phyloP scores from a whole-genome alignment of 345 rosid species.

The Eucalyptus regnans region DNA sequence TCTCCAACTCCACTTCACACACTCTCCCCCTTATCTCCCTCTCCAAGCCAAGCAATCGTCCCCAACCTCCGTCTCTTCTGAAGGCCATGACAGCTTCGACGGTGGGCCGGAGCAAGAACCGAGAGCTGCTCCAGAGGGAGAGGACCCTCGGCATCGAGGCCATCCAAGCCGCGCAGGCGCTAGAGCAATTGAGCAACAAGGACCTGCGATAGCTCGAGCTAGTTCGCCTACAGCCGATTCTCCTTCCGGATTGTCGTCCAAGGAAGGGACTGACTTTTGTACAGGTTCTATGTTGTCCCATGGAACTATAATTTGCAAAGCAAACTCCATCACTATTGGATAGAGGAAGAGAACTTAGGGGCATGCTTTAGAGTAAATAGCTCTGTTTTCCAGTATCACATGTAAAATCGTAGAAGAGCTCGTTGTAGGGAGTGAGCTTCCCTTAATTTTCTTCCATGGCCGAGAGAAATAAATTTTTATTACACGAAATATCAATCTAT shows the following conservation, averaged over 20 bases:
- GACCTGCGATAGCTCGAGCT: too few species aligned
- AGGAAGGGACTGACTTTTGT: background rate
- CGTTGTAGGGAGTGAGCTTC: background rate
- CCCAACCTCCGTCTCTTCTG: background rate
- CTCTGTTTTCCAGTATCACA: background rate
- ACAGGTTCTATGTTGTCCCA: background rate
- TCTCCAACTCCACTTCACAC: background rate
- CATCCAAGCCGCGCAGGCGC: too few species aligned
- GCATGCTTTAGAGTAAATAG: background rate
- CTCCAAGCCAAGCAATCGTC: background rate
- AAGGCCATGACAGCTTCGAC: background rate
- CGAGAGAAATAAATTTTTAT: background rate
- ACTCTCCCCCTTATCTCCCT: background rate
- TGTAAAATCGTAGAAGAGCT: rapidly evolving
- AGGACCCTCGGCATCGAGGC: too few species aligned
- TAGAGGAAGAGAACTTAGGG: background rate
- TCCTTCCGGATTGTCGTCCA: too few species aligned
- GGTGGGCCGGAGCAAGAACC: too few species aligned
- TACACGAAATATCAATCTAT: background rate
- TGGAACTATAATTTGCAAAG: background rate
- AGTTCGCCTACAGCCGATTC: too few species aligned
- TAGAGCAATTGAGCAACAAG: too few species aligned
- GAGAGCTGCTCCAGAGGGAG: too few species aligned
- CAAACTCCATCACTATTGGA: background rate
- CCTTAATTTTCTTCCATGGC: background rate